Evolutionary conservation across 352 stramenopile species (phyloP).

Genomic region (Phytophthora pistaciae): DNA sequence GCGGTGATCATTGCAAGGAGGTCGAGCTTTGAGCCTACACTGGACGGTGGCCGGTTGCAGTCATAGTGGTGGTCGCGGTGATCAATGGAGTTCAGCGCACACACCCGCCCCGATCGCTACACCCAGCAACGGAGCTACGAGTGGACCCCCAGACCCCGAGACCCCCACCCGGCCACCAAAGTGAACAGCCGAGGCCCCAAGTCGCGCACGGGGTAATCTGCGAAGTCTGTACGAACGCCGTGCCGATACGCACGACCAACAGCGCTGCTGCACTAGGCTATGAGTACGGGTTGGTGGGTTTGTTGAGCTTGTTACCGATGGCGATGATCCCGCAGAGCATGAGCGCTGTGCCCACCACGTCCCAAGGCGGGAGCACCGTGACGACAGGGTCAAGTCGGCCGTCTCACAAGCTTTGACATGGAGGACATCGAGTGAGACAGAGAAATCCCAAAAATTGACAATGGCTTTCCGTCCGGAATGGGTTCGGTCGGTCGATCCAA

Average conservation of each 20-base stretch:
- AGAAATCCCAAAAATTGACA: not conserved
- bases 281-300: conserved; percentile 40
- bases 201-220: conserved; percentile 46
- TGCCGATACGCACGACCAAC: conserved; percentile 59
- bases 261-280: conserved; percentile 45
- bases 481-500: not conserved
- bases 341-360: conserved; percentile 47
- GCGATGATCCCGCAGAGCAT: conserved; percentile 56
- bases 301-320: conserved; percentile 53
- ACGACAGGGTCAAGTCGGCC: not conserved
- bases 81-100: conserved; percentile 26
- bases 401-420: not conserved
- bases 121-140: conserved; percentile 41
- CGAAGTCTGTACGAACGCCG: conserved; percentile 40
- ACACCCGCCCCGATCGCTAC: conserved; percentile 34
- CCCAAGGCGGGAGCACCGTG: not conserved
- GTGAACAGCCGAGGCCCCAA: conserved; percentile 49
- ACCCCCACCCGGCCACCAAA: conserved; percentile 46
- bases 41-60: too few relatives aligned
- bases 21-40: too few relatives aligned
- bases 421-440: not conserved
- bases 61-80: too few relatives aligned
- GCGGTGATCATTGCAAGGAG: too few relatives aligned
- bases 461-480: not conserved
- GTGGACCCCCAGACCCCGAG: conserved; percentile 21